These are phyloP conservation scores for Raphanus raphanistrum DNA, from an alignment of 345 rosid genomes.

Conservation along the genomic window DNA sequence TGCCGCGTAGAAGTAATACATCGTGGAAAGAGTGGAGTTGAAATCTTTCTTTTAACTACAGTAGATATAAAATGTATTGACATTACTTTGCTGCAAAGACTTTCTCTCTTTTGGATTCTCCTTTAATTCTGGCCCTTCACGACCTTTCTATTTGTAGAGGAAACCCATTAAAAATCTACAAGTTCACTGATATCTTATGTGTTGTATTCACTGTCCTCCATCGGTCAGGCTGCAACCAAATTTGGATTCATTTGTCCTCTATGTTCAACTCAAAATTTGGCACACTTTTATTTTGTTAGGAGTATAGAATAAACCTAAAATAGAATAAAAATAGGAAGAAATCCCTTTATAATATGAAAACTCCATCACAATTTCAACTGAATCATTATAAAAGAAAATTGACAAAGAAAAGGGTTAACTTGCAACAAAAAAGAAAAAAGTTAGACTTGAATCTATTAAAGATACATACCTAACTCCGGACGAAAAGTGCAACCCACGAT, in stretches of 20 bases:
- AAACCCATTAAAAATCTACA: neutral
- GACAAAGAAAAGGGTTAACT: no score
- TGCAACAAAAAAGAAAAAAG: no score
- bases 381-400: neutral
- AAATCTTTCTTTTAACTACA: no score
- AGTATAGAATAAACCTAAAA: neutral
- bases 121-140: neutral
- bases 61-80: no score
- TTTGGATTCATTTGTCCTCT: neutral
- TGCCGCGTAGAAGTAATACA: no score
- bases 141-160: neutral
- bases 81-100: neutral
- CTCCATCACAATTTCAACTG: neutral
- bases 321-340: neutral
- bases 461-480: no score
- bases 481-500: no score
- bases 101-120: neutral
- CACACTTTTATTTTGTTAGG: neutral
- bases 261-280: neutral
- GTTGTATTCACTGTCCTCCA: neutral
- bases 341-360: neutral
- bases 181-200: neutral
- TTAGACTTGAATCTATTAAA: no score
- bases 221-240: neutral
- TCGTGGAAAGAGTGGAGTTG: neutral